Evolutionary conservation across 768 basidiomycete species (phyloP).

Genomic region (Macrolepiota fuliginosa): DNA sequence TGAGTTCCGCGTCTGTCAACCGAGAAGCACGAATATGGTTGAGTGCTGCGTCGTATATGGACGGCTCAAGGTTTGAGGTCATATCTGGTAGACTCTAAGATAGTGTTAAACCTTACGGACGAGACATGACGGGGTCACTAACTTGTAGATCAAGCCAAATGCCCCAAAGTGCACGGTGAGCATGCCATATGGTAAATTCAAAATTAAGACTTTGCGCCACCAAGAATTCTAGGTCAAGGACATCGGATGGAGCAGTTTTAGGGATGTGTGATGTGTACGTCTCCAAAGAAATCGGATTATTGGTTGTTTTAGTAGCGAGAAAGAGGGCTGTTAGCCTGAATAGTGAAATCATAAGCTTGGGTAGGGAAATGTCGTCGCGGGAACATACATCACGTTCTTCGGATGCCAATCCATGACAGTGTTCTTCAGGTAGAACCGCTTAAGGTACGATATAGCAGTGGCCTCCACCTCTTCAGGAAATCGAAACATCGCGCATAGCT

Average conservation of each 20-base stretch:
- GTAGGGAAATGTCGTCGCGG: background rate
- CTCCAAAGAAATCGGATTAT: conserved; percentile 86
- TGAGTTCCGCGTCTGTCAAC: conserved; percentile 86
- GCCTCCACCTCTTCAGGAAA: conserved; percentile 93
- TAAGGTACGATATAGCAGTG: conserved; percentile 88
- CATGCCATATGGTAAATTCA: conserved; percentile 92
- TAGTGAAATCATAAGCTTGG: conserved; percentile 5
- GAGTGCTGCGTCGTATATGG: conserved; percentile 64
- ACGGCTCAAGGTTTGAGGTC: conserved; percentile 44
- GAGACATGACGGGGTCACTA: conserved; percentile 13
- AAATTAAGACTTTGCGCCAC: conserved; percentile 93
- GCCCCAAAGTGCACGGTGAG: conserved; percentile 86
- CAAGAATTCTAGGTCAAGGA: conserved; percentile 93
- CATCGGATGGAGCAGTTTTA: conserved; percentile 75
- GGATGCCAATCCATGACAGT: conserved; percentile 99
- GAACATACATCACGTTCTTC: conserved; percentile 90
- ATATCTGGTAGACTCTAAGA: conserved; percentile 57
- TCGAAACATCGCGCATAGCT: conserved; percentile 80
- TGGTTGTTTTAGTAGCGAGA: conserved; percentile 97
- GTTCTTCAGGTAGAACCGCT: conserved; percentile 95
- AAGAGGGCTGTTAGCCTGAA: conserved; percentile 92
- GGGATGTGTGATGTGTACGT: conserved; percentile 81
- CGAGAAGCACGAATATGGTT: conserved; percentile 74
- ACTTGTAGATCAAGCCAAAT: conserved; percentile 89
- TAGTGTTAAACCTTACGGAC: background rate